Evolutionary conservation across 2,329 filamentous ascomycete genomes (phyloP).

Genomic region (Chaetomium strumarium): DNA sequence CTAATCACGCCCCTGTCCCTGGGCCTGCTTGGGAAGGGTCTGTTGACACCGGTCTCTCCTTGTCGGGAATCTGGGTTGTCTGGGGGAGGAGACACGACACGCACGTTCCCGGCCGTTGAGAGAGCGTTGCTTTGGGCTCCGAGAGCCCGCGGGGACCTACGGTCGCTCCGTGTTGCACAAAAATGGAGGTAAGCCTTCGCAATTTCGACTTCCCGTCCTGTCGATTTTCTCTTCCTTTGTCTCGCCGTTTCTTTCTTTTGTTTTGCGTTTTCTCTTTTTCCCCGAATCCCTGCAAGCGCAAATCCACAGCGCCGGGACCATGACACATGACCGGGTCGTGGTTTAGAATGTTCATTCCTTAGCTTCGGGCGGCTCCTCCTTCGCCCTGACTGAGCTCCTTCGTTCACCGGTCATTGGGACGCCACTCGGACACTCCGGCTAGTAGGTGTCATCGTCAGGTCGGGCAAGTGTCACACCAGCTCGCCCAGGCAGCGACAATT

Average conservation of each 20-base stretch:
- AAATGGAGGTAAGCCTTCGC: slow-evolving; percentile 16
- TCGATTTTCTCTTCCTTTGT: neutral
- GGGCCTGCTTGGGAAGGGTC: neutral
- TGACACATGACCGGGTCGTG: neutral
- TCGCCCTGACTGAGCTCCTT: neutral
- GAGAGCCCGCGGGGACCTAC: slow-evolving; percentile 1
- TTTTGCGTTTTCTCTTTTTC: neutral
- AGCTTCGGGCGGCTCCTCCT: neutral
- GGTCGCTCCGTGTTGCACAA: slow-evolving; percentile 1
- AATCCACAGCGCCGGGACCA: neutral
- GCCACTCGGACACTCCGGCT: neutral
- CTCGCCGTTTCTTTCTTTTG: neutral
- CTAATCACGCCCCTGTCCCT: slow-evolving; percentile 6
- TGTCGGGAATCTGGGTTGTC: neutral
- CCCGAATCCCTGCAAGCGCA: slow-evolving; percentile 9
- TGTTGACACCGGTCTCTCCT: slow-evolving; percentile 11
- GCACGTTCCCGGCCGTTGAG: slow-evolving; percentile 13
- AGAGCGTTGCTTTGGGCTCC: neutral
- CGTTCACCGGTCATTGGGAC: neutral
- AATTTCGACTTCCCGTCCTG: neutral
- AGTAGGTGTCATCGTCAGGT: slow-evolving; percentile 3
- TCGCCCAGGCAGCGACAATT: slow-evolving; percentile 13
- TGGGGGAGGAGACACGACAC: too few species aligned
- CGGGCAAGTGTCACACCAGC: slow-evolving; percentile 23
- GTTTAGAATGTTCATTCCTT: neutral